Base-by-base conservation (phyloP, 805 yeast genomes). In the Kodamaea laetipori region DNA sequence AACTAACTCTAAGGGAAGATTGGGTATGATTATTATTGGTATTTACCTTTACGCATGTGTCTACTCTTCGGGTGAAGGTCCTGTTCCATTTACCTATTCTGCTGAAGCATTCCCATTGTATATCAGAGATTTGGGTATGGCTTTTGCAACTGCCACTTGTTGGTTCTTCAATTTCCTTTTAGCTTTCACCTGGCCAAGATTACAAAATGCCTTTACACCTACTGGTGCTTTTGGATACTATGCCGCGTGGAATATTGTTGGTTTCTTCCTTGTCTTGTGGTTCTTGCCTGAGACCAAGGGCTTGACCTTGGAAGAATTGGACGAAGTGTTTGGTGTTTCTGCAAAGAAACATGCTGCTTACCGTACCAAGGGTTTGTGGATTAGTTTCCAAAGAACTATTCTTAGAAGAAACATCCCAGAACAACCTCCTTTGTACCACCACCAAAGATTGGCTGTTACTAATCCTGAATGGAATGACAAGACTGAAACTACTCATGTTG, bases 151-250 rank as follows among this genome's bases (percentile, higher is more conserved):
- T 23, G 83, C 86, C 15, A 79, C 84, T 13, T 72, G 84, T 60
- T 82, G 87, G 87, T 82, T 82, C 64, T 82, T 82, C 73, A 82
- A 82, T 61, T 82, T 82, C 53, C 66, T 82, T 41, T 67, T 82
- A 48, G 81, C 94, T 15, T 73, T 87, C 49, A 81, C 95, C 6
- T 83, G 94, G 94, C 94, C 95, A 26, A 70, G 86, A 17, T 65
- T 88, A 61, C 63, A 77, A 44, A 74, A 65, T 37, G 81, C 84
- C 0, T 82, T 88, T 66, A 80, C 78, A 44, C 77, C 89, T 2
- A 87, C 83, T 51, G 96, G 96, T 62, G 95, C 95, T 3, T 88
- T 86, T 60, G 90, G 94, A 10, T 88, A 82, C 76, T 88, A 86
- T 57, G 95, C 94, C 1, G 95, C 84, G 10, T 84, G 92, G 90